Evolutionary conservation across 352 stramenopile genomes (phyloP).

Genomic region (Stramenopiles sp.): DNA sequence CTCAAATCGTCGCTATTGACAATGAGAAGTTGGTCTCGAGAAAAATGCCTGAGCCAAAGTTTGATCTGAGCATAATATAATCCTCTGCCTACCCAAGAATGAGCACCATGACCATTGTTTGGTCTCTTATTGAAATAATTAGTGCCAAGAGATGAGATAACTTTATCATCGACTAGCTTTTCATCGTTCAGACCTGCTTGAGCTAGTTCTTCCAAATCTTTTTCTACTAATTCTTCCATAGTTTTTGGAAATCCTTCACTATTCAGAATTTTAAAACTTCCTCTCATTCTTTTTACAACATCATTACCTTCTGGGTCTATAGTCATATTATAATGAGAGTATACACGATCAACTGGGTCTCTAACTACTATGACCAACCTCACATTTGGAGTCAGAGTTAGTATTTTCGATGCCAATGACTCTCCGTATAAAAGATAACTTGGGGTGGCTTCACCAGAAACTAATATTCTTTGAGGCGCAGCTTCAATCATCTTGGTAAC

Average conservation of each 20-base stretch:
- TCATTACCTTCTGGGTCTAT: no score
- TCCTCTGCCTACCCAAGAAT: neutral
- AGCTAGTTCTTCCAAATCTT: no score
- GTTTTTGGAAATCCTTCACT: no score
- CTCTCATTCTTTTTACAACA: no score
- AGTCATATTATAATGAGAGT: constrained; percentile 16
- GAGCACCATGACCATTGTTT: no score
- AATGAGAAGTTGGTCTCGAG: constrained; percentile 1
- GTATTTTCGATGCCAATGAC: constrained; percentile 9
- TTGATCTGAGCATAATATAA: constrained; percentile 6
- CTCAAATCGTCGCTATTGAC: neutral
- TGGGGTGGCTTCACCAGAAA: constrained; percentile 15
- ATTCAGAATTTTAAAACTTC: no score
- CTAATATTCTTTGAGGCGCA: no score
- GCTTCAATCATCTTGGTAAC: neutral
- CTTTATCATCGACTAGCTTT: no score
- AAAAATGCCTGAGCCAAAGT: neutral
- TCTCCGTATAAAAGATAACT: constrained; percentile 13
- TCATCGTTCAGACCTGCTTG: no score
- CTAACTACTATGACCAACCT: constrained; percentile 13
- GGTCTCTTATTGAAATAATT: no score
- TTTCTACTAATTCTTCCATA: no score
- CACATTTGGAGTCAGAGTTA: constrained; percentile 7
- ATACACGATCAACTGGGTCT: constrained; percentile 14
- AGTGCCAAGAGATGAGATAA: no score